phyloP scores from a whole-genome alignment of 148 eudicot genomes.

The Camellia japonica region DNA sequence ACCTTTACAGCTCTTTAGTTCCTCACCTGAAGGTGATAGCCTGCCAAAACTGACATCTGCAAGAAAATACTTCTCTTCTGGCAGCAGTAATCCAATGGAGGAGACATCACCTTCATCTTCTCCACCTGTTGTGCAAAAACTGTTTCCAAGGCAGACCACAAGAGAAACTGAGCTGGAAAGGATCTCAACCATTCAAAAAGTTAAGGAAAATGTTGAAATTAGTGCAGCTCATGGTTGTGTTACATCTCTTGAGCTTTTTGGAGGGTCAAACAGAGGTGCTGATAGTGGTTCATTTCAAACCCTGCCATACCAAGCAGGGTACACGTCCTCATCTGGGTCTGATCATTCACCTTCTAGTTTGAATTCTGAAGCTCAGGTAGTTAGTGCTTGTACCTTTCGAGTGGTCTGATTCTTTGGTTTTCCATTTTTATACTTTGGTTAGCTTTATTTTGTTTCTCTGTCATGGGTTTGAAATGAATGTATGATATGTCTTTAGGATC shows the following conservation, averaged over 20 bases:
- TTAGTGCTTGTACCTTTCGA: slow-evolving; percentile 22
- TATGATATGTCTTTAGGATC: slow-evolving; percentile 42
- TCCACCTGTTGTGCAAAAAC: slow-evolving; percentile 44
- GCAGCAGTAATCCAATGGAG: slow-evolving; percentile 67
- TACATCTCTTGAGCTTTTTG: slow-evolving; percentile 42
- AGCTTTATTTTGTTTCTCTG: neutral
- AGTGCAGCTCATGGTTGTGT: slow-evolving; percentile 21
- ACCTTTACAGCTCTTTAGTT: slow-evolving; percentile 62
- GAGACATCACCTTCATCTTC: slow-evolving; percentile 53
- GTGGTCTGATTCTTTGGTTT: neutral
- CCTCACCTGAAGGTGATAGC: slow-evolving; percentile 62
- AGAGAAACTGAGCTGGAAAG: slow-evolving; percentile 28
- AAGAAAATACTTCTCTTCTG: slow-evolving; percentile 66
- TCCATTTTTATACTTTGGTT: neutral
- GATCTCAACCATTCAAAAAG: slow-evolving; percentile 20
- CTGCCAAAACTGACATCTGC: slow-evolving; percentile 41
- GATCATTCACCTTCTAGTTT: slow-evolving; percentile 53
- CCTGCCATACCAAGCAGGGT: slow-evolving; percentile 42
- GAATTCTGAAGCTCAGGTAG: slow-evolving; percentile 52
- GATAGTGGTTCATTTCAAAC: slow-evolving; percentile 33
- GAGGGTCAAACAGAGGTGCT: slow-evolving; percentile 21
- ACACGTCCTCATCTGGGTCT: slow-evolving; percentile 52
- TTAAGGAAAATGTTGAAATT: slow-evolving; percentile 16
- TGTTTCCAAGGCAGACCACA: slow-evolving; percentile 40
- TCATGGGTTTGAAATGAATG: neutral